Conservation (phyloP, 352 stramenopile species). For the Pythium sukuiense region DNA sequence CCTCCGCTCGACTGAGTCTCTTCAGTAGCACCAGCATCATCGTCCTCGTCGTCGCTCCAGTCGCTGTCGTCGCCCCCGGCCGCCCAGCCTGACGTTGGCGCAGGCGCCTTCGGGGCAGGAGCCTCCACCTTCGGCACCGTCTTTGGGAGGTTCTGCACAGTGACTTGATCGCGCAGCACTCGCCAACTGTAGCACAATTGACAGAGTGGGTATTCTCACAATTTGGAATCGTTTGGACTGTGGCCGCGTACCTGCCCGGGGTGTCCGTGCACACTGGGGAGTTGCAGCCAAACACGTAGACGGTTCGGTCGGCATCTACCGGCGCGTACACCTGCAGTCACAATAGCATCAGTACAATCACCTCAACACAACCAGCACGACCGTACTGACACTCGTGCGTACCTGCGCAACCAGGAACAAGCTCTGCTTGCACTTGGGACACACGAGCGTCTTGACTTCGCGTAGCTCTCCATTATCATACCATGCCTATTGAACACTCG, state of each 20-base stretch:
- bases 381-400: not conserved
- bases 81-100: conserved; percentile 22
- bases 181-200: conserved; percentile 46
- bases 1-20: conserved; percentile 11
- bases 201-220: not conserved
- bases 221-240: too few relatives aligned
- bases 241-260: conserved; percentile 37
- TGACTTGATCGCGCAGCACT: conserved; percentile 65
- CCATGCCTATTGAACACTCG: conserved; percentile 6
- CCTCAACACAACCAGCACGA: not conserved
- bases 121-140: not conserved
- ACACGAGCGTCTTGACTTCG: conserved; percentile 44
- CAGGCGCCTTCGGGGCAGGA: not conserved
- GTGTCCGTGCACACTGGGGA: conserved; percentile 64
- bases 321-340: conserved; percentile 70
- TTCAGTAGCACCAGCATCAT: conserved; percentile 30
- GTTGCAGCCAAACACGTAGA: conserved; percentile 88
- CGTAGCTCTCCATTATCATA: conserved; percentile 4
- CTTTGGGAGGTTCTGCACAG: conserved; percentile 9
- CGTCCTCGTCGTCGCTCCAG: conserved; percentile 58
- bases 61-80: conserved; percentile 54
- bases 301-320: conserved; percentile 64
- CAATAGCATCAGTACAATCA: conserved; percentile 4
- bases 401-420: conserved; percentile 75
- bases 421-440: conserved; percentile 51